phyloP scores from a whole-genome alignment of 495 filamentous ascomycete species.

The Podospora bellae-mahoneyi region DNA sequence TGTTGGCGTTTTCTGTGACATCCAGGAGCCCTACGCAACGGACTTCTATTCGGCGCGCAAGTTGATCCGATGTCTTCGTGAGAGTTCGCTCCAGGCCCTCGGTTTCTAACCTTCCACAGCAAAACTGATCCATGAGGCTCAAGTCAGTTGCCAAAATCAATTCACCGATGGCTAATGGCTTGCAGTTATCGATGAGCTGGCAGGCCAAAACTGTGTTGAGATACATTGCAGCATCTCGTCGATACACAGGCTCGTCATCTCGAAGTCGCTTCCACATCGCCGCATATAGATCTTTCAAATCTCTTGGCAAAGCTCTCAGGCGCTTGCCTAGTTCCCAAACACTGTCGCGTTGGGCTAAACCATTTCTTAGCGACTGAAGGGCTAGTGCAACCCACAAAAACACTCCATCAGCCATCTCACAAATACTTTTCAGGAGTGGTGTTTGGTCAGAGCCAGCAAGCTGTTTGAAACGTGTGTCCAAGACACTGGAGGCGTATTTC shows the following conservation, averaged over 20 bases:
- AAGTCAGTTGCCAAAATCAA: not conserved
- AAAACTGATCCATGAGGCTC: not conserved
- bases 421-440: not conserved
- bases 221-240: not conserved
- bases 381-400: constrained; percentile 5
- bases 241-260: not conserved
- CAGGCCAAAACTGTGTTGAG: not conserved
- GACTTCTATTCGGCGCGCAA: not conserved
- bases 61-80: no score
- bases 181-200: not conserved
- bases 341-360: not conserved
- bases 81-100: no score
- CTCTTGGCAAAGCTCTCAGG: not conserved
- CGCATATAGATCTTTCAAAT: not conserved
- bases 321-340: not conserved
- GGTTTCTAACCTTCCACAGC: no score
- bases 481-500: not conserved
- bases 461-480: not conserved
- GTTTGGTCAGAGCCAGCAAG: not conserved
- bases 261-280: not conserved
- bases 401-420: not conserved
- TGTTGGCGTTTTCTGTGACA: not conserved
- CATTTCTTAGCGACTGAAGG: not conserved
- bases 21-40: not conserved
- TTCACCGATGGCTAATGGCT: no score